Evolutionary conservation across 2,329 filamentous ascomycete genomes (phyloP).

Genomic region (Thielaviopsis punctulata): DNA sequence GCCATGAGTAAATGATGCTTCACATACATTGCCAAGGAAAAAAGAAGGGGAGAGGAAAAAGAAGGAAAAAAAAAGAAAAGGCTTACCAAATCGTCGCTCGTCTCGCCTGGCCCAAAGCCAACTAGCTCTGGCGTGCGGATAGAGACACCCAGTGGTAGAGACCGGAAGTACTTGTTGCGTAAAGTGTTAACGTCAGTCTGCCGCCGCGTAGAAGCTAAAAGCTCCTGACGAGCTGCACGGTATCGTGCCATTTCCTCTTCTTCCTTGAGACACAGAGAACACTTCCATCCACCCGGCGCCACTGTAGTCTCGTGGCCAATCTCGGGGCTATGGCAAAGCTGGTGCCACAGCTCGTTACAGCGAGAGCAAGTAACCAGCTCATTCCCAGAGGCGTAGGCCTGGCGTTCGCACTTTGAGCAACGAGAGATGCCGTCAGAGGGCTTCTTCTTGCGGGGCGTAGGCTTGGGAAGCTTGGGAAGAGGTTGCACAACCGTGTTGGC

Average conservation of each 20-base stretch:
- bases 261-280: conserved; percentile 13
- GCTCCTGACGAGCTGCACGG: conserved; percentile 12
- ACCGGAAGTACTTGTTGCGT: conserved; percentile 19
- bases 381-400: conserved; percentile 13
- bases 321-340: conserved; percentile 15
- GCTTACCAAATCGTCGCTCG: conserved; percentile 21
- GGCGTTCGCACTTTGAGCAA: conserved; percentile 15
- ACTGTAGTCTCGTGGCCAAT: conserved; percentile 10
- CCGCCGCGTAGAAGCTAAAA: conserved; percentile 11
- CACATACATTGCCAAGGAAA: neutral
- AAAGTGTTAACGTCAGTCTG: conserved; percentile 18
- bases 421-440: conserved; percentile 6
- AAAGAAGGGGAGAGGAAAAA: neutral
- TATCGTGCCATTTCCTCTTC: conserved; percentile 13
- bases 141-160: conserved; percentile 18
- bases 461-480: conserved; percentile 6
- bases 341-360: conserved; percentile 16
- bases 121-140: conserved; percentile 23
- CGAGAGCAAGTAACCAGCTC: conserved; percentile 14
- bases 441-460: conserved; percentile 8
- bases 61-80: neutral
- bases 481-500: neutral
- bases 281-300: conserved; percentile 12
- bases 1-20: neutral
- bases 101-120: conserved; percentile 22